Evolutionary conservation across 164 flowering plant species (phyloP), one percentile per base, ranked within the genome.

Genomic region (Magnolia changhungtana): DNA sequence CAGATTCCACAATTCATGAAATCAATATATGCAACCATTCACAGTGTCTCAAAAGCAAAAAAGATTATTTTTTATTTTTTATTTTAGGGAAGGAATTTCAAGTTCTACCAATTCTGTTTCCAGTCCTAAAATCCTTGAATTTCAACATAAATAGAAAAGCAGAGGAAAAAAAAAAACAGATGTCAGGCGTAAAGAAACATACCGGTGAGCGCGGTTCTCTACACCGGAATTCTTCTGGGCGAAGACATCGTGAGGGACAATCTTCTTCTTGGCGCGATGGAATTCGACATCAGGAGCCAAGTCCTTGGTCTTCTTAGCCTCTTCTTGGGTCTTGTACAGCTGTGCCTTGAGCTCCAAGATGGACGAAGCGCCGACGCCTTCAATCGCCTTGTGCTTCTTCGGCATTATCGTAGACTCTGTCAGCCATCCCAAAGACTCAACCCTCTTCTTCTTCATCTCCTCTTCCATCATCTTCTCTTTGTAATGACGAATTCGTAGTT

Each of bases 341-440:
- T 96, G 92, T n/a, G 99, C 99, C 78, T 91, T 96, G 82, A 96
- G 93, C 75, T 96, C 94, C 49, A 96, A 63, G 18, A 94, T 92
- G 14, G 98, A 92, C 21, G 99, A 92, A 0, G 96, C 80, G 4
- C 99, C 97, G 1, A 96, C 99, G 1, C 99, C 99, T 68, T 84
- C 89, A 23, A 96, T 96, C n/a, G 91, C 87, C 16, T 90, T 86
- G 76, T 89, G 95, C 83, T 91, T 92, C 78, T 88, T 91, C 27
- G 99, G 98, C 97, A 94, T 88, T 23, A 96, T 83, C 1, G 98
- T 69, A 0, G 99, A 94, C 63, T 96, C 98, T 80, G 99, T 96
- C 21, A 96, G 87, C 99, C 99, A 96, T 90, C 98, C 99, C 76
- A 96, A 79, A 20, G 98, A 96, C 24, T 94, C 96, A 68, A 87